These are phyloP conservation scores for Anisodus tanguticus DNA, from an alignment of 257 asterid species.

Conservation along the genomic window DNA sequence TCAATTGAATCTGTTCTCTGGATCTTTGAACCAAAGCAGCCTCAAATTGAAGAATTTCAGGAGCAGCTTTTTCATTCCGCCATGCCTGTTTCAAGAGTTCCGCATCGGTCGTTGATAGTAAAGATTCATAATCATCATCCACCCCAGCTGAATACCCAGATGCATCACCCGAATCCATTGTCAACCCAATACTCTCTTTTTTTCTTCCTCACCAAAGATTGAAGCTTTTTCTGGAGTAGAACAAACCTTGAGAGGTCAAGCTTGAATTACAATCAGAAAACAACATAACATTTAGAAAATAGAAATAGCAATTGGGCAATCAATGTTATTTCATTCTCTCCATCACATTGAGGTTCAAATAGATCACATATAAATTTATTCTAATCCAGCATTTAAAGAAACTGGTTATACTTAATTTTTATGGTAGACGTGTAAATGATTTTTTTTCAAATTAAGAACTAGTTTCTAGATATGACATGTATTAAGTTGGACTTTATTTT, in stretches of 20 bases:
- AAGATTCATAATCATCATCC: conserved; percentile 73
- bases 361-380: not conserved
- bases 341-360: not conserved
- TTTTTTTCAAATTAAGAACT: too few relatives aligned
- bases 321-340: not conserved
- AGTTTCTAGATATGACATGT: not conserved
- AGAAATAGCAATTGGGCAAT: conserved; percentile 1
- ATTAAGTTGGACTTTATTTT: not conserved
- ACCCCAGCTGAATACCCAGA: conserved; percentile 39
- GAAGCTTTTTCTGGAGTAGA: not conserved
- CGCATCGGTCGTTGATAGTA: conserved; percentile 71
- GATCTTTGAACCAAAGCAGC: conserved; percentile 65
- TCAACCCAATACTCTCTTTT: not conserved
- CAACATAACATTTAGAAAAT: not conserved
- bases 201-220: not conserved
- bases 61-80: conserved; percentile 96
- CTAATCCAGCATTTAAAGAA: not conserved
- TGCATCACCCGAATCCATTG: conserved; percentile 62
- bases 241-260: conserved; percentile 14
- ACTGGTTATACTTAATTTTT: not conserved
- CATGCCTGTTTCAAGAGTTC: conserved; percentile 84
- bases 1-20: conserved; percentile 68
- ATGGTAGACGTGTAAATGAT: not conserved
- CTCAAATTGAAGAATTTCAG: conserved; percentile 77
- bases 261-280: not conserved